Conservation (phyloP, 768 basidiomycete genomes). For the Rhizopogon rudus region DNA sequence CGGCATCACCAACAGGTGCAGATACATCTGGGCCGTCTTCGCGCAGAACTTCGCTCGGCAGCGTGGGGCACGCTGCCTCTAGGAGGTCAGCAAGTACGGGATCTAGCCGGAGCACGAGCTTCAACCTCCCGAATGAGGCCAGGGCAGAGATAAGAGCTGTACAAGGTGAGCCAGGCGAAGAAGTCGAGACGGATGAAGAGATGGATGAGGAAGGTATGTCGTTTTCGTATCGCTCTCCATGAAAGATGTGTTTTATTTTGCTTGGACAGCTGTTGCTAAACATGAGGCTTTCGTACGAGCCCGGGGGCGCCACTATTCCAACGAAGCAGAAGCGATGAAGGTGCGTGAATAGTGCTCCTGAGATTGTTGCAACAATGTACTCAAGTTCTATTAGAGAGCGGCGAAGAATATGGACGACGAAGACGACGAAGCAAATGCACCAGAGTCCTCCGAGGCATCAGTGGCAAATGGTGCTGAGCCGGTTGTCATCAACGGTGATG, state of each 20-base stretch:
- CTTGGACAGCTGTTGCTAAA: slow-evolving; percentile 62
- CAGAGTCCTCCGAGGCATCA: slow-evolving; percentile 9
- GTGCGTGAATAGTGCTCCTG: slow-evolving; percentile 30
- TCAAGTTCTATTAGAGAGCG: slow-evolving; percentile 45
- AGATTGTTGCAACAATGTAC: neutral
- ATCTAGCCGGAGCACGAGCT: slow-evolving; percentile 78
- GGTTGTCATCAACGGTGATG: slow-evolving; percentile 16
- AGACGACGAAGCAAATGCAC: slow-evolving; percentile 20
- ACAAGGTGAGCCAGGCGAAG: slow-evolving; percentile 36
- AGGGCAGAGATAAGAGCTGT: slow-evolving; percentile 52
- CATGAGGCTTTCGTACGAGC: slow-evolving; percentile 80
- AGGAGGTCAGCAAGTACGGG: slow-evolving; percentile 60
- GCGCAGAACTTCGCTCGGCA: slow-evolving; percentile 70
- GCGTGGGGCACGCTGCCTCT: slow-evolving; percentile 45
- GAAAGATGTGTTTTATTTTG: neutral
- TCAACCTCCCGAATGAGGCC: slow-evolving; percentile 71
- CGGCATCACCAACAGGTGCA: slow-evolving; percentile 55
- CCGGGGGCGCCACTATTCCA: slow-evolving; percentile 81
- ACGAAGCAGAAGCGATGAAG: slow-evolving; percentile 93
- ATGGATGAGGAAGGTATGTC: slow-evolving; percentile 83
- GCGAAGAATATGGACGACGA: slow-evolving; percentile 55
- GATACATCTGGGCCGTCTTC: slow-evolving; percentile 66
- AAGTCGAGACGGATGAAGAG: slow-evolving; percentile 68
- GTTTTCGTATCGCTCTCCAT: neutral
- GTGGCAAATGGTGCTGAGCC: neutral